A percentile compares a stretch with the other conserved stretches of the same genome.
phyloP scores from a whole-genome alignment of 2,329 filamentous ascomycete genomes.

The Penicillium hesseltinei region DNA sequence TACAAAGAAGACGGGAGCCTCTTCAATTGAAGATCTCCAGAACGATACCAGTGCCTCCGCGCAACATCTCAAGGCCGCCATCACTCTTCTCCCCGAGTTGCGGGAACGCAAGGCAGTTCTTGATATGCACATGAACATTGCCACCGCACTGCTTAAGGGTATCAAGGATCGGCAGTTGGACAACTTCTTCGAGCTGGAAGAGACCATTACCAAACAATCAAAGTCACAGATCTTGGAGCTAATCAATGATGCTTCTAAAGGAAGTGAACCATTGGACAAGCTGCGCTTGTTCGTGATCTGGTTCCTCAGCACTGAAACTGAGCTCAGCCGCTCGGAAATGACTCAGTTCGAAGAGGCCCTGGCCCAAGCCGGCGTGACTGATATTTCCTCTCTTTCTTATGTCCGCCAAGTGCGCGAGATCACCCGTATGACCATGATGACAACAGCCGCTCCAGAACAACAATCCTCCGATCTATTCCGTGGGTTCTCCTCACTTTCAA shows the following conservation, averaged over 20 bases:
- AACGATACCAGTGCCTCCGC: slow-evolving; percentile 86
- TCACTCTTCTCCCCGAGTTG: slow-evolving; percentile 86
- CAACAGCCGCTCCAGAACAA: slow-evolving; percentile 69
- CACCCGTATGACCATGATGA: slow-evolving; percentile 97
- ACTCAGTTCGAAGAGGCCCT: slow-evolving; percentile 83
- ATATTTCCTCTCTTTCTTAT: slow-evolving; percentile 77
- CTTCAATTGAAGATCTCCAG: slow-evolving; percentile 86
- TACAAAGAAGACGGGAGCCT: slow-evolving; percentile 91
- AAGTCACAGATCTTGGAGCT: slow-evolving; percentile 86
- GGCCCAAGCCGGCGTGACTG: slow-evolving; percentile 65
- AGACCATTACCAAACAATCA: slow-evolving; percentile 85
- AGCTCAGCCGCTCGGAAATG: slow-evolving; percentile 78
- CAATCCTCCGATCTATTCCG: slow-evolving; percentile 73
- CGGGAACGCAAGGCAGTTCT: slow-evolving; percentile 87
- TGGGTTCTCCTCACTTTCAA: slow-evolving; percentile 88
- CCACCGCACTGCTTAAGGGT: slow-evolving; percentile 73
- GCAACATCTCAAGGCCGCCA: slow-evolving; percentile 92
- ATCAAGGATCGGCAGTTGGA: slow-evolving; percentile 96
- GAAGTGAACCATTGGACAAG: slow-evolving; percentile 82
- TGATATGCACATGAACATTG: slow-evolving; percentile 99
- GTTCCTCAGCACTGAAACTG: slow-evolving; percentile 90
- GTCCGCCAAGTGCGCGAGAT: slow-evolving; percentile 89
- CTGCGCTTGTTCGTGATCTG: slow-evolving; percentile 94
- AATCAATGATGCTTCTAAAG: slow-evolving; percentile 77
- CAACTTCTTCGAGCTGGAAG: slow-evolving; percentile 93